Base-by-base conservation (phyloP, 2,329 filamentous ascomycete species). In the Dactylonectria macrodidyma region DNA sequence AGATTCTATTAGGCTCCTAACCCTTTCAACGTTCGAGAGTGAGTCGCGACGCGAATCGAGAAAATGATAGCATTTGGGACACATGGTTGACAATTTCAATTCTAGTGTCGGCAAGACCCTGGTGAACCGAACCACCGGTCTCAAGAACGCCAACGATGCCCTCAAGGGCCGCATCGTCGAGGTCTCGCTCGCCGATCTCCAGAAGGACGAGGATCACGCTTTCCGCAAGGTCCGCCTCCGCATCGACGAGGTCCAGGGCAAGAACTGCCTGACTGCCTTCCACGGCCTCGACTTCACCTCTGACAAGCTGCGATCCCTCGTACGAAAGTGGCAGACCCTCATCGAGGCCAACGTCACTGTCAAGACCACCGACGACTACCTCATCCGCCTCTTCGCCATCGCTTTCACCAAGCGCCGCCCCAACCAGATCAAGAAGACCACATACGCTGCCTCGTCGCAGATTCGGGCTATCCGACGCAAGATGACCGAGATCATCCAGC, bases 371-470 rank as follows among this genome's bases (percentile, higher is more conserved):
- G 96, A 99, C 84, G 96, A 99, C 88, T 98, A 99, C 90, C 95
- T 98, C 84, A 91, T 99, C 87, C 94, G 96, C 81, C 92, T 99
- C 79, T 99, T 99, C 89, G 94, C 94, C 84, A 99, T 99, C 79
- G 96, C 94, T 79, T 99, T 99, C 91, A 99, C 96, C 87, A 98
- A 98, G 93, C 91, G 95, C 86, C 93, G 96, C 82, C 95, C 94
- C 80, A 99, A 98, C 90, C 96, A 99, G 91, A 95, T 99, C 90
- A 97, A 97, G 93, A 99, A 98, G 93, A 99, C 96, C 81, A 99
- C 96, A 84, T 99, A 99, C 84, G 96, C 96, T 78, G 92, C 92
- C 76, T 95, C 94, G 75, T 98, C 96, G 75, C 96, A 99, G 88
- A 98, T 98, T 86, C 93, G 95, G 77, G 92, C 93, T 78, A 99